Evolutionary conservation across 2,329 filamentous ascomycete genomes (phyloP), one percentile per base, ranked within the genome.

Genomic region (Tolypocladium album): DNA sequence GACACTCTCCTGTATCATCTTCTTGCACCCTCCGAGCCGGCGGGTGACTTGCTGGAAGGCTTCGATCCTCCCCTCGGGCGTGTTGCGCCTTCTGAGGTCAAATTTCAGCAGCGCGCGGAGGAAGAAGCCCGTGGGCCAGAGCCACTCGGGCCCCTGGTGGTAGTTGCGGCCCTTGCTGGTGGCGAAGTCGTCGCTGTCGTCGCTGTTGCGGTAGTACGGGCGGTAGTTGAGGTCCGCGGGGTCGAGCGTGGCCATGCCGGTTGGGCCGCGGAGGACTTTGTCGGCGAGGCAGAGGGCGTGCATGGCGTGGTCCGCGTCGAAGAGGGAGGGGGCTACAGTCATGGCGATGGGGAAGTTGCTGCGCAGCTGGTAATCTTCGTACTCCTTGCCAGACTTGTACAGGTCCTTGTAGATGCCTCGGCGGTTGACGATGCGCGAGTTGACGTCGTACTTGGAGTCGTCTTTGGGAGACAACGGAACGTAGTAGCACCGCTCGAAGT

Each of bases 381-480:
- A 97, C 71, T 94, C 90, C 74, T 97, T 97, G 64, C 91, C 91
- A 55, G 92, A 95, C 65, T 83, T 86, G 81, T 97, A 97, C 22
- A 97, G 78, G 72, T 99, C 94, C 77, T 99, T 99, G 84, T 99
- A 99, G 70, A 99, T 95, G 62, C 94, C 95, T 27, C 92, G 86
- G 57, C 94, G 89, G 75, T 96, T 95, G 76, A 97, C 76, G 56
- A 97, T 80, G 17, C 76, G 76, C 0, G 89, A 67, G 73, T 97
- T 92, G 67, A 99, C 81, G 64, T 94, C 90, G 75, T 96, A 92
- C 57, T 87, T 76, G 57, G 71, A 70, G 72, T 96, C 93, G 1
- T 96, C 87, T 0, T 82, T 79, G 0, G 86, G 69, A 42, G 87
- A 80, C 17, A 81, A 67, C 0, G 94, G 94, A 38, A 99, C 81